Evolutionary conservation across 345 rosid genomes (phyloP), one percentile per base, ranked within the genome.

Genomic region (Citrus sp.): DNA sequence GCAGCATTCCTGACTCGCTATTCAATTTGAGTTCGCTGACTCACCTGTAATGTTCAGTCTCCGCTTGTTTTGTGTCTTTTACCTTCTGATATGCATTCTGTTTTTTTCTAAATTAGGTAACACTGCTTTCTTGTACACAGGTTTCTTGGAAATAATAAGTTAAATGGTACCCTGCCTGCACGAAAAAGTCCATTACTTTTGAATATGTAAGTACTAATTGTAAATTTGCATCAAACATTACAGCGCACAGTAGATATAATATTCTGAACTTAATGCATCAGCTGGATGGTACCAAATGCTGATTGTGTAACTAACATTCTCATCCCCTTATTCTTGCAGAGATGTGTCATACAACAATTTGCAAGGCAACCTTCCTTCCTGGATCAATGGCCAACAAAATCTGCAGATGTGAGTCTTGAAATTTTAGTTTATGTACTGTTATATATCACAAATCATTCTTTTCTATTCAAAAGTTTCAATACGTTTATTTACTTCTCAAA

Each of bases 311-410:
- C 42, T 58, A 38, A 58, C 28, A 35, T 34, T 56, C 51, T 58
- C 49, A 40, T 37, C 60, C 7, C 73, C 65, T 69, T 46, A 19
- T 67, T 32, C 64, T 85, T 67, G 59, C 86, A 92, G 98, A 88
- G 98, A 94, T 86, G 85, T 90, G 60, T 90, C 97, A 0, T 92
- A 92, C 84, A 94, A 94, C 82, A 85, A 85, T 82, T 84, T 92
- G 83, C 66, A 76, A 4, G 96, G 96, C 38, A 87, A 60, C 80
- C 77, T 91, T 79, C 97, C 98, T 79, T 82, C 94, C 19, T 92
- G 97, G 97, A 74, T 89, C 83, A 85, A 27, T 72, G 75, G 0
- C 16, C 51, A 74, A 65, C 72, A 22, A 64, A 79, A 83, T 60
- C 80, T 92, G 75, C 82, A 83, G 72, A 70, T 94, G 97, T 92